A percentile compares a stretch with the other conserved stretches of the same genome.
Conservation (phyloP, 495 filamentous ascomycete species). For the Elaphomyces granulatus region DNA sequence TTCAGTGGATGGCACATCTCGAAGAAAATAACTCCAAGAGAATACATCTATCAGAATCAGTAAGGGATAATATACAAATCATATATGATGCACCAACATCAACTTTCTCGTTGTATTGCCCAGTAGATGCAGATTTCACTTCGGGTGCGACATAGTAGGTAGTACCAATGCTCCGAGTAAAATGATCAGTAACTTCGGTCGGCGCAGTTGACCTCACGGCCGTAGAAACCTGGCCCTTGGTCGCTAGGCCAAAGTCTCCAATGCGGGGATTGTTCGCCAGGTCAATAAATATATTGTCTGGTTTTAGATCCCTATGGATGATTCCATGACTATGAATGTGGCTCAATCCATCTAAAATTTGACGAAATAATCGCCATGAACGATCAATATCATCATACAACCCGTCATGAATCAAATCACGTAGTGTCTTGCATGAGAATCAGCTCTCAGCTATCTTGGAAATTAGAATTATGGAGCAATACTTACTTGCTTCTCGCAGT, state of each 20-base stretch:
- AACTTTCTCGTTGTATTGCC: slow-evolving; percentile 81
- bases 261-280: slow-evolving; percentile 79
- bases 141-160: slow-evolving; percentile 91
- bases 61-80: slow-evolving; percentile 5
- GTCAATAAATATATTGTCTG: slow-evolving; percentile 96
- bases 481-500: slow-evolving; percentile 79
- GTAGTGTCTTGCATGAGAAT: slow-evolving; percentile 48
- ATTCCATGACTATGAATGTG: slow-evolving; percentile 88
- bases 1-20: slow-evolving; percentile 84
- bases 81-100: slow-evolving; percentile 45
- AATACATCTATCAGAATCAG: slow-evolving; percentile 58
- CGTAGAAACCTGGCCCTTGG: slow-evolving; percentile 58
- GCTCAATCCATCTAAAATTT: slow-evolving; percentile 77
- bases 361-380: slow-evolving; percentile 78
- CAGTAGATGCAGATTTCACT: slow-evolving; percentile 53
- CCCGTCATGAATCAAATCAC: slow-evolving; percentile 73
- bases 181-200: slow-evolving; percentile 37
- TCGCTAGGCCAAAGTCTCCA: slow-evolving; percentile 91
- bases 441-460: no score
- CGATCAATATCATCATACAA: slow-evolving; percentile 59
- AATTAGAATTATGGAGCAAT: no score
- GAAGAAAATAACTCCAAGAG: slow-evolving; percentile 92
- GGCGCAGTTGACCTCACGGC: slow-evolving; percentile 33
- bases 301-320: slow-evolving; percentile 94
- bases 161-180: slow-evolving; percentile 87